Conservation (phyloP, 2,329 filamentous ascomycete species). For the Chaetomiaceae sp. region DNA sequence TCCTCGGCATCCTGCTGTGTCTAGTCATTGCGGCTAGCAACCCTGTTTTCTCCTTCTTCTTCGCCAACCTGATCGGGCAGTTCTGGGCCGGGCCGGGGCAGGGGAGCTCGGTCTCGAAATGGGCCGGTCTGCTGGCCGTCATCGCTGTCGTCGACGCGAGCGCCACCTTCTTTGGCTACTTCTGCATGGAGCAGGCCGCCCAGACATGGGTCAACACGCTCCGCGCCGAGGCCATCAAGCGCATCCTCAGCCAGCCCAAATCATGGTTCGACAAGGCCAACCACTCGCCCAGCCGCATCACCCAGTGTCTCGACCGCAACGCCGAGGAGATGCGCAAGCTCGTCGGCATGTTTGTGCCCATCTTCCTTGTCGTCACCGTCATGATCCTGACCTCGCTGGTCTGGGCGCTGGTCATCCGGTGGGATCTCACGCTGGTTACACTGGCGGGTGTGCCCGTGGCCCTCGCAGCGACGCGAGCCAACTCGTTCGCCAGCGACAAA, state of each 20-base stretch:
- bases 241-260: slow-evolving; percentile 70
- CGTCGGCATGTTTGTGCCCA: slow-evolving; percentile 70
- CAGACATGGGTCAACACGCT: slow-evolving; percentile 74
- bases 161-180: slow-evolving; percentile 62
- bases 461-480: slow-evolving; percentile 60
- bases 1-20: slow-evolving; percentile 58
- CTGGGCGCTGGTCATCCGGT: slow-evolving; percentile 72
- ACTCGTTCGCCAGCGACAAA: slow-evolving; percentile 58
- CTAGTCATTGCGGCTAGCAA: slow-evolving; percentile 57
- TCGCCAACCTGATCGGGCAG: slow-evolving; percentile 50
- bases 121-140: slow-evolving; percentile 65
- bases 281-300: slow-evolving; percentile 61
- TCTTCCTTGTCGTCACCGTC: slow-evolving; percentile 59
- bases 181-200: slow-evolving; percentile 65
- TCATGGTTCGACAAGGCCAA: slow-evolving; percentile 70
- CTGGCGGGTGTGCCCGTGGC: slow-evolving; percentile 65
- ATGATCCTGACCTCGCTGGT: slow-evolving; percentile 66
- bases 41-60: slow-evolving; percentile 55
- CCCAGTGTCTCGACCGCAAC: slow-evolving; percentile 70
- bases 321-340: slow-evolving; percentile 85
- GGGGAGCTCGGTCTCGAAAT: slow-evolving; percentile 51
- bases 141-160: slow-evolving; percentile 64
- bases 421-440: slow-evolving; percentile 76
- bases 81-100: slow-evolving; percentile 60
- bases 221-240: slow-evolving; percentile 61